Conservation (phyloP, 2,329 filamentous ascomycete species). For the Zasmidium angulare region DNA sequence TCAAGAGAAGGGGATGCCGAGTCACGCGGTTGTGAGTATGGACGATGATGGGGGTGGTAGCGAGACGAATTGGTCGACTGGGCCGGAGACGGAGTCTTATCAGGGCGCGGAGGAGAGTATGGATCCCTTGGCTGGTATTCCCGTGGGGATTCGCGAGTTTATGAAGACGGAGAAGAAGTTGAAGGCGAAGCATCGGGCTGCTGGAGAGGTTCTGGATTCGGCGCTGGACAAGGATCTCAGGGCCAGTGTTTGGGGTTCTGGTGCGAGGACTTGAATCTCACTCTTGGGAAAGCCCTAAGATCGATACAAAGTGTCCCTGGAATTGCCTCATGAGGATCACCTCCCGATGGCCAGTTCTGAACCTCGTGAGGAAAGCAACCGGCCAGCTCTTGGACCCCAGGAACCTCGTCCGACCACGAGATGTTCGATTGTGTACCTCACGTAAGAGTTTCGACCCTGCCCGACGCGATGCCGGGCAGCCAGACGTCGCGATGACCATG, state of each 20-base stretch:
- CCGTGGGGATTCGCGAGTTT: slow-evolving; percentile 91
- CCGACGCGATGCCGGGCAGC: too few relatives aligned
- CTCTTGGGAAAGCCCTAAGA: too few relatives aligned
- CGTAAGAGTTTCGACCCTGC: too few relatives aligned
- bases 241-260: slow-evolving; percentile 19
- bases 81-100: slow-evolving; percentile 6
- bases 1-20: slow-evolving; percentile 41
- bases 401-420: too few relatives aligned
- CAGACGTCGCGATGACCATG: too few relatives aligned
- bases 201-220: slow-evolving; percentile 18
- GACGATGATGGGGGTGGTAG: slow-evolving; percentile 80
- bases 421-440: too few relatives aligned
- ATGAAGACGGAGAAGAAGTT: slow-evolving; percentile 95
- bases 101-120: slow-evolving; percentile 34
- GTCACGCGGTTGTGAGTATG: slow-evolving; percentile 60
- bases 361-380: too few relatives aligned
- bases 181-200: slow-evolving; percentile 64
- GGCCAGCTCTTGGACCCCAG: too few relatives aligned
- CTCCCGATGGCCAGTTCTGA: too few relatives aligned
- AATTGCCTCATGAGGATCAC: too few relatives aligned
- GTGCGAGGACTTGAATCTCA: not conserved
- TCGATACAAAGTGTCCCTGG: too few relatives aligned
- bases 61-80: slow-evolving; percentile 62
- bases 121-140: slow-evolving; percentile 77
- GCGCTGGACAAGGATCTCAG: slow-evolving; percentile 23